Evolutionary conservation across 495 filamentous ascomycete species (phyloP).

Genomic region (Xylaria curta): DNA sequence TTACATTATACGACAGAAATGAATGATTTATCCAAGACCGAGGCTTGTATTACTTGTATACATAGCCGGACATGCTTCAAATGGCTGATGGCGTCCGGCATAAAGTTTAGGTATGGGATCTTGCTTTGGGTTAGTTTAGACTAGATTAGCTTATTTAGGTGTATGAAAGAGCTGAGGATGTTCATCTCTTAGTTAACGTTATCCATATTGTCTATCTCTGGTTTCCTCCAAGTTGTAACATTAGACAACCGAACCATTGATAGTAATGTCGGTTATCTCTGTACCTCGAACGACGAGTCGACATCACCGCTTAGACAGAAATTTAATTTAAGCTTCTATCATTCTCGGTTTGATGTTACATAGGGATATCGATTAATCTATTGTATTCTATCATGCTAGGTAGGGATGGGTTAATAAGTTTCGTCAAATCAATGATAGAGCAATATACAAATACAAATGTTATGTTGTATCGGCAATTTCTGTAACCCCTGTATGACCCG

Average conservation of each 20-base stretch:
- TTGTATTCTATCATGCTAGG: neutral
- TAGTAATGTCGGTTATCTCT: neutral
- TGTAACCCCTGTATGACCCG: constrained; percentile 23
- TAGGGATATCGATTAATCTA: neutral
- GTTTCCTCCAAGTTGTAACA: neutral
- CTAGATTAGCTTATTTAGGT: neutral
- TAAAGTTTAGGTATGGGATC: neutral
- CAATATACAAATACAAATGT: neutral
- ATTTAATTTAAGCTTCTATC: neutral
- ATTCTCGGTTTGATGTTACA: neutral
- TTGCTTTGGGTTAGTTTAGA: neutral
- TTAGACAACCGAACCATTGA: neutral
- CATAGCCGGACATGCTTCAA: neutral
- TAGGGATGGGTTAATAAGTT: neutral
- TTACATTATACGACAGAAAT: constrained; percentile 6
- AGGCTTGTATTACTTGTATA: neutral
- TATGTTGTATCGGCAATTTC: constrained; percentile 18
- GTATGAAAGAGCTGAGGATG: neutral
- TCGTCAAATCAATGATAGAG: neutral
- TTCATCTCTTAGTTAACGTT: neutral
- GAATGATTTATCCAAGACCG: neutral
- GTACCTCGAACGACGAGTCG: neutral
- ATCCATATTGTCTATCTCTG: neutral
- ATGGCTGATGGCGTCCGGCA: neutral
- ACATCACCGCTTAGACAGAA: neutral